Evolutionary conservation across 345 rosid species (phyloP).

Genomic region (Hibiscus syriacus): DNA sequence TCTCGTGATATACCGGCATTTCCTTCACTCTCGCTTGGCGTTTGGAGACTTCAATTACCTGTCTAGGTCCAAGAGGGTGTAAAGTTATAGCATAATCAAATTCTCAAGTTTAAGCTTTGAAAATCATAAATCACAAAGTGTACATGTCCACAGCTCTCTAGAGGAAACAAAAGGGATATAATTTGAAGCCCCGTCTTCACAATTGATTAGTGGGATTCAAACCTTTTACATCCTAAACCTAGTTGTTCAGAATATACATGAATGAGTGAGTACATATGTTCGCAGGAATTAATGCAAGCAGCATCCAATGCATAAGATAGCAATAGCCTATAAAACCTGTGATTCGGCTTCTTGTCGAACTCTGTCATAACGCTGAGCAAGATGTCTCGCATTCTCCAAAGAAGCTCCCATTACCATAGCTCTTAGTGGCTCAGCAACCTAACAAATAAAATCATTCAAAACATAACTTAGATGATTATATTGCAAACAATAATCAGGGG

Average conservation of each 20-base stretch:
- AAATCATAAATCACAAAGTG: neutral
- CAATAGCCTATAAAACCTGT: slow-evolving; percentile 44
- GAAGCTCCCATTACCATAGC: slow-evolving; percentile 97
- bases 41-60: slow-evolving; percentile 86
- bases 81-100: neutral
- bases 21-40: slow-evolving; percentile 77
- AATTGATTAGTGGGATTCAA: neutral
- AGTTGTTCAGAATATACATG: neutral
- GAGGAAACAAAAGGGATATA: neutral
- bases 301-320: neutral
- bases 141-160: neutral
- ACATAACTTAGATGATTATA: slow-evolving; percentile 2
- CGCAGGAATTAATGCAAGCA: neutral
- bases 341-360: slow-evolving; percentile 93
- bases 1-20: slow-evolving; percentile 58
- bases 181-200: slow-evolving; percentile 1
- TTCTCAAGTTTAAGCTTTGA: neutral
- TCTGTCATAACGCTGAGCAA: slow-evolving; percentile 92
- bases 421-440: slow-evolving; percentile 94
- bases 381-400: slow-evolving; percentile 90
- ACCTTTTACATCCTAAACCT: neutral
- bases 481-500: neutral
- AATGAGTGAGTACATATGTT: neutral
- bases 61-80: slow-evolving; percentile 31
- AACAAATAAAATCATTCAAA: slow-evolving; percentile 22